Base-by-base conservation (phyloP, 805 yeast genomes). In the Kregervanrija delftensis region DNA sequence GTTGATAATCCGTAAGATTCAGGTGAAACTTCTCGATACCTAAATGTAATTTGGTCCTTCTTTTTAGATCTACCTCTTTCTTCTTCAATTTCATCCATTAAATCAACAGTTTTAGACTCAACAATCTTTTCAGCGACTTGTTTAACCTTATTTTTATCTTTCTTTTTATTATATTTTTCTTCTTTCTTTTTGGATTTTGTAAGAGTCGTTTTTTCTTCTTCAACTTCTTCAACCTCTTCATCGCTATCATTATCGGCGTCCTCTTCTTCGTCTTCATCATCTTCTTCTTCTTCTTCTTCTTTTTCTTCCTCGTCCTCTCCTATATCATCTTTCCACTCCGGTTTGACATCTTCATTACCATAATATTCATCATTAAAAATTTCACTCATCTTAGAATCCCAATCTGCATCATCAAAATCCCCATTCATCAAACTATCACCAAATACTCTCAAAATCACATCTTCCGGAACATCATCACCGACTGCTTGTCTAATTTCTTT, bases 1-100 rank as follows among this genome's bases (percentile, higher is more conserved):
- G 93, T 76, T 0, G 86, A 73, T 40, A 93, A 72, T 11, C 98
- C 98, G 66, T 77, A 93, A 9, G 89, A 69, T 57, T 93, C 98
- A 8, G 99, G 97, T 1, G 96, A 89, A 4, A 93, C 98, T 55
- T 89, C 96, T 56, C 97, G 77, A 61, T 93, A 93, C 55, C 80
- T 81, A 73, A 93, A 91, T 44, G 71, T 74, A 35, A 78, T 55
- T 12, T 74, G 74, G 2, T 69, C 71, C 5, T 63, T 72, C 8
- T 69, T 64, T 30, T 68, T 67, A 1, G 79, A 69, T 49, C 89
- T 81, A 41, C 86, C 77, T 53, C 79, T 78, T 45, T 72, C 83
- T 48, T 74, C 74, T 50, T 79, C 84, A 8, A 83, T 78, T 55
- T 85, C 87, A 30, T 85, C 91, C 22, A 81, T 57, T 33, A 88